These are phyloP conservation scores for Phaeoacremonium minimum DNA, from an alignment of 2,329 filamentous ascomycete species.

Conservation along the genomic window DNA sequence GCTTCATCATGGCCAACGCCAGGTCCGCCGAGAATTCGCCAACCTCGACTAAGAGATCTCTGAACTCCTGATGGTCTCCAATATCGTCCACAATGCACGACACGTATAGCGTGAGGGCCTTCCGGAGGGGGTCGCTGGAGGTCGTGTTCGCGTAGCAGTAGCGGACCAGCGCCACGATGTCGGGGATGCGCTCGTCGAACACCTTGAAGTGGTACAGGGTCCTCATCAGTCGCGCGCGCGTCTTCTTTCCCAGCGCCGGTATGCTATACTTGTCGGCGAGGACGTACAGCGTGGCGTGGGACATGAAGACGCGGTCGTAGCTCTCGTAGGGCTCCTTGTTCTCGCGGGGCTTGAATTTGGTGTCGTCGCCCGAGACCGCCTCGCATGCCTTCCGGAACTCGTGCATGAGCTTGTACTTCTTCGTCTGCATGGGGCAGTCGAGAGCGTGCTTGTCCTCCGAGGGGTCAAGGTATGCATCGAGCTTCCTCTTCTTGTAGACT, in stretches of 20 bases:
- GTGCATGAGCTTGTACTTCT: not conserved
- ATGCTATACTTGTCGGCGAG: constrained; percentile 10
- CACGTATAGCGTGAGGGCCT: constrained; percentile 6
- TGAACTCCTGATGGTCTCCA: too few relatives aligned
- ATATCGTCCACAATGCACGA: constrained; percentile 10
- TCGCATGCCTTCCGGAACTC: not conserved
- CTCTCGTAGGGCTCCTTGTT: constrained; percentile 9
- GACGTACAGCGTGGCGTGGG: constrained; percentile 11
- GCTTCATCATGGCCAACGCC: too few relatives aligned
- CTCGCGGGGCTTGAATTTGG: not conserved
- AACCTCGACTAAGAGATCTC: too few relatives aligned
- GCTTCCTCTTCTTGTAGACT: not conserved
- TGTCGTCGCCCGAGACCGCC: not conserved
- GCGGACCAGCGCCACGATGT: constrained; percentile 2
- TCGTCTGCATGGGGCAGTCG: not conserved
- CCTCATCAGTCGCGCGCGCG: constrained; percentile 6
- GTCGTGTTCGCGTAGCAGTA: constrained; percentile 10
- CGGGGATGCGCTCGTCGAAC: constrained; percentile 5
- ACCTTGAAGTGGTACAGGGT: constrained; percentile 8
- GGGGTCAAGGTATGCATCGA: not conserved
- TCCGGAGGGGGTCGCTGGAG: constrained; percentile 5
- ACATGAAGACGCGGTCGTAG: constrained; percentile 8
- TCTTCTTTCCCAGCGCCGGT: constrained; percentile 1
- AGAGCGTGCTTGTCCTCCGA: too few relatives aligned
- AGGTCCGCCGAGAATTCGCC: too few relatives aligned